Base-by-base conservation (phyloP, 2,329 filamentous ascomycete species). In the Aspergillus puulaauensis region DNA sequence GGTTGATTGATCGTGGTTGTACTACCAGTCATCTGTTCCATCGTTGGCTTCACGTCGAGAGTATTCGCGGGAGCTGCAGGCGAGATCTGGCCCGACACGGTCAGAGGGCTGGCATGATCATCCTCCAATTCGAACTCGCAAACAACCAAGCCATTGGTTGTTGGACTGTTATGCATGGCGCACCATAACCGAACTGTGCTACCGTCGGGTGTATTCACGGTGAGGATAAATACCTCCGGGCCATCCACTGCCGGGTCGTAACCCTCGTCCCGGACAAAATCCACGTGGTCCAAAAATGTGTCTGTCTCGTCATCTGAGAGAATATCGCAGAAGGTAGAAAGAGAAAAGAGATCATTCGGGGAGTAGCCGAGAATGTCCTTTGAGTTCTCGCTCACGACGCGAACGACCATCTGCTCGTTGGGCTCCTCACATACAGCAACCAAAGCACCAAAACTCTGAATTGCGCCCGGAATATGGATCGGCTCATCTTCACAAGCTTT, bases 91-190 rank as follows among this genome's bases (percentile, higher is more conserved):
- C 64, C 66, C 2, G 64, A 63, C 0, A 64, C 59, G 14, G 66
- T 66, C 12, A 71, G 52, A 0, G 70, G 70, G 37, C 72, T 70
- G 11, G 93, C 77, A 1, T 90, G 90, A 35, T 91, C 91, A 1
- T 96, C 89, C 70, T 96, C 91, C 2, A 91, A 74, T 70, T 96
- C 92, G 57, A 96, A 93, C 68, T 96, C 92, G 78, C 91, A 96
- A 9, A 96, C 89, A 27, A 96, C 79, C 23, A 93, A 73, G 46
- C 90, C 84, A 0, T 86, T 83, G 61, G 91, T 86, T 1, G 79
- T 75, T 1, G 87, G 82, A 52, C 87, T 90, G 56, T 90, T 83
- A 67, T 96, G 92, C 64, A 95, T 87, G 7, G 91, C 91, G 71
- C 91, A 96, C 92, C 92, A 96, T 2, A 96, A 76, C 69, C 93